Evolutionary conservation across 225 moss, liverwort and hornwort species (phyloP).

Genomic region (Physcomitrium patens): DNA sequence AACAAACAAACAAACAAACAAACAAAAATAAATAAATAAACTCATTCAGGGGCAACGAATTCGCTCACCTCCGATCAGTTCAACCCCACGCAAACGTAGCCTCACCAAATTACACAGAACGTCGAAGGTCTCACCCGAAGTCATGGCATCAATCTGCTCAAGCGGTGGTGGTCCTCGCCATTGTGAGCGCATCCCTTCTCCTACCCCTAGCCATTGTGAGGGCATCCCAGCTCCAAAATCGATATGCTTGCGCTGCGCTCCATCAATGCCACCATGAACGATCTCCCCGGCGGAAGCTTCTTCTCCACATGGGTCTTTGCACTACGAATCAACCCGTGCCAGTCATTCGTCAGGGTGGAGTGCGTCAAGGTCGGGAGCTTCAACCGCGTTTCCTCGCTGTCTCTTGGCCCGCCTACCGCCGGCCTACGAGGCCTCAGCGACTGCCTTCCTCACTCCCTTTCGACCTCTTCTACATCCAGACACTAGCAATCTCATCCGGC

Average conservation of each 20-base stretch:
- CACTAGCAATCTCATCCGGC: constrained; percentile 40
- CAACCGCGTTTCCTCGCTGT: constrained; percentile 37
- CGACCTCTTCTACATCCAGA: constrained; percentile 26
- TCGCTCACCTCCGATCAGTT: no score
- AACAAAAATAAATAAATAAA: no score
- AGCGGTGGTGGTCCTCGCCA: no score
- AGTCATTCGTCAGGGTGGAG: constrained; percentile 35
- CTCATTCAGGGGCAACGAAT: no score
- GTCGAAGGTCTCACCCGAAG: no score
- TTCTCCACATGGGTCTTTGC: constrained; percentile 47
- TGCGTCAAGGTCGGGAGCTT: constrained; percentile 34
- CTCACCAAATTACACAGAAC: neutral
- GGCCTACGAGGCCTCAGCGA: constrained; percentile 33
- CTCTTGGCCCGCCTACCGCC: constrained; percentile 34
- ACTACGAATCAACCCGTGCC: constrained; percentile 46
- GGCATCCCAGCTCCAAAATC: no score
- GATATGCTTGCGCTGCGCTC: constrained; percentile 44
- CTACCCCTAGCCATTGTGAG: no score
- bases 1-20: no score
- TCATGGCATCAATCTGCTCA: no score
- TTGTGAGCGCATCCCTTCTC: no score
- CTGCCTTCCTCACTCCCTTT: constrained; percentile 25
- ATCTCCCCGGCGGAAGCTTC: constrained; percentile 46
- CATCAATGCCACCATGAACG: constrained; percentile 37
- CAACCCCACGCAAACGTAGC: no score